Evolutionary conservation across 2,329 filamentous ascomycete species (phyloP).

Genomic region (Apiospora malaysiana): DNA sequence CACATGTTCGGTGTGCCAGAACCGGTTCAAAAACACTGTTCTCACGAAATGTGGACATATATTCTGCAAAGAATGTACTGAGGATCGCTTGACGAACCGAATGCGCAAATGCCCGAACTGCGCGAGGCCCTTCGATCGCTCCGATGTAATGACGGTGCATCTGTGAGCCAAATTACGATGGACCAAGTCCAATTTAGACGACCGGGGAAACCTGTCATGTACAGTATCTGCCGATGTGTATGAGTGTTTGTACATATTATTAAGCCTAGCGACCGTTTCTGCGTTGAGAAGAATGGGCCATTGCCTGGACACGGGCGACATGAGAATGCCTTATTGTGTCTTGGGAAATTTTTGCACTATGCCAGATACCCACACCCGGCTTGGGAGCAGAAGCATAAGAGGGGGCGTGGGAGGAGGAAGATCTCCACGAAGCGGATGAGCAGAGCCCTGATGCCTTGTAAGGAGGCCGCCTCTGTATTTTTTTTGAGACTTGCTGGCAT

Average conservation of each 20-base stretch:
- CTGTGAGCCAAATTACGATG: constrained; percentile 36
- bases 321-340: constrained; percentile 9
- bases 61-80: constrained; percentile 90
- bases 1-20: constrained; percentile 90
- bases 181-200: background rate
- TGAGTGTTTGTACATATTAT: constrained; percentile 16
- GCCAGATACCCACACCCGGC: constrained; percentile 13
- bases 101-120: constrained; percentile 96
- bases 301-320: background rate
- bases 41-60: constrained; percentile 95
- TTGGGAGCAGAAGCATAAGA: background rate
- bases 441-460: background rate
- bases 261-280: constrained; percentile 12
- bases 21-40: constrained; percentile 91
- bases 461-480: background rate
- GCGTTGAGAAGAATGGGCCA: constrained; percentile 8
- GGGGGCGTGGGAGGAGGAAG: background rate
- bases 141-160: constrained; percentile 82
- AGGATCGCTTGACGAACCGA: constrained; percentile 85
- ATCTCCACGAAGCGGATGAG: background rate
- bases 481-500: background rate
- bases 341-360: constrained; percentile 18
- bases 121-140: constrained; percentile 87
- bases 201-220: background rate
- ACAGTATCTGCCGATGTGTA: constrained; percentile 15